Conservation (phyloP, 495 filamentous ascomycete species). For the Mycothermus thermophilus region DNA sequence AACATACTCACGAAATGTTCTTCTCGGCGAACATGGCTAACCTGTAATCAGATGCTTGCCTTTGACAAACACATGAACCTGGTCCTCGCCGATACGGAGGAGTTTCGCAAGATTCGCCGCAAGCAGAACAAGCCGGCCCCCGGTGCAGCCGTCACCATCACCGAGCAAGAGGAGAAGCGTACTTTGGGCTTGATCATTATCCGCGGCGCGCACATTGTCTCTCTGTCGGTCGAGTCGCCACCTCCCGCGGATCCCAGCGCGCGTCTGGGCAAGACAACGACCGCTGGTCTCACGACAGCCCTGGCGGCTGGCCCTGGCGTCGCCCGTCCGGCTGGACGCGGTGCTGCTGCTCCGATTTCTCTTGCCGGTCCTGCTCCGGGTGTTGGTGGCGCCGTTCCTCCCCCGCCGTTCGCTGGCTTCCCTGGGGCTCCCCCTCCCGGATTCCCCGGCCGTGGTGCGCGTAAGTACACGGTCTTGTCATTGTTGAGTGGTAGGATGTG, state of each 20-base stretch:
- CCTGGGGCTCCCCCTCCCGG: slow-evolving; percentile 52
- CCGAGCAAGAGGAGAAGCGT: slow-evolving; percentile 92
- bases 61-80: slow-evolving; percentile 80
- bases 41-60: slow-evolving; percentile 25
- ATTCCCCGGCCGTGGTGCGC: slow-evolving; percentile 64
- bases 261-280: slow-evolving; percentile 64
- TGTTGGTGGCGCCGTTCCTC: slow-evolving; percentile 67
- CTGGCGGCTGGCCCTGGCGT: slow-evolving; percentile 79
- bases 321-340: slow-evolving; percentile 81
- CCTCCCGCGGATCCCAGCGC: slow-evolving; percentile 91
- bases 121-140: slow-evolving; percentile 67
- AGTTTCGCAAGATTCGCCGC: slow-evolving; percentile 89
- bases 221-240: slow-evolving; percentile 87
- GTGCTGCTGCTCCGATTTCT: slow-evolving; percentile 58
- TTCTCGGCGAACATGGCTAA: slow-evolving; percentile 9
- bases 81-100: slow-evolving; percentile 96
- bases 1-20: not conserved
- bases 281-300: slow-evolving; percentile 51
- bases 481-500: no score
- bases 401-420: slow-evolving; percentile 50
- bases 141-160: slow-evolving; percentile 14
- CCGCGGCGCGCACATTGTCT: slow-evolving; percentile 84
- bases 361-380: slow-evolving; percentile 80
- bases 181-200: slow-evolving; percentile 90
- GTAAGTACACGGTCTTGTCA: slow-evolving; percentile 47